Conservation (phyloP, 768 basidiomycete species). For the Rhodotorula babjevae region DNA sequence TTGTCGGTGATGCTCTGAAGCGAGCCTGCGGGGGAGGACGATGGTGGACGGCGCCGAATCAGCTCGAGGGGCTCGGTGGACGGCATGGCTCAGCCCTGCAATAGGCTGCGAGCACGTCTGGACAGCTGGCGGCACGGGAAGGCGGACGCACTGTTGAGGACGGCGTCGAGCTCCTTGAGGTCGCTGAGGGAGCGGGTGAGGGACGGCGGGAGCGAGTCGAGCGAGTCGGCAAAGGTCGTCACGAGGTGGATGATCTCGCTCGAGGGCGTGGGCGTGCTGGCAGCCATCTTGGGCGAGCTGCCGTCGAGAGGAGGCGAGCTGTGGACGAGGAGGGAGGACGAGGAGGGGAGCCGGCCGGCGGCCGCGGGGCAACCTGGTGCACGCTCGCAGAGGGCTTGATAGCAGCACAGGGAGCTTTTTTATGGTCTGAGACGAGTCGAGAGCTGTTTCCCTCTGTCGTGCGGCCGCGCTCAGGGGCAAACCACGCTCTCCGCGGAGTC, state of each 20-base stretch:
- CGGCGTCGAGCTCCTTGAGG: conserved; percentile 96
- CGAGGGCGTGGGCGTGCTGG: conserved; percentile 26
- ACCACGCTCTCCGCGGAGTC: too few relatives aligned
- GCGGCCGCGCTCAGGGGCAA: too few relatives aligned
- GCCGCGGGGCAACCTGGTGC: not conserved
- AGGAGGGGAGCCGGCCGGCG: not conserved
- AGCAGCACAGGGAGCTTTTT: too few relatives aligned
- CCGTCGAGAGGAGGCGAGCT: not conserved
- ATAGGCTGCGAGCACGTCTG: too few relatives aligned
- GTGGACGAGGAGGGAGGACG: not conserved
- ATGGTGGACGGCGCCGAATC: not conserved
- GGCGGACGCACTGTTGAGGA: conserved; percentile 55
- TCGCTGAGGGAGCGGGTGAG: conserved; percentile 92
- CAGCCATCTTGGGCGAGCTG: not conserved
- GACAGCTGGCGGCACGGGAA: too few relatives aligned
- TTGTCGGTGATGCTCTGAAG: conserved; percentile 74
- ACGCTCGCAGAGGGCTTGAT: too few relatives aligned
- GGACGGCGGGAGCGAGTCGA: conserved; percentile 88
- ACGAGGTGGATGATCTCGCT: conserved; percentile 37
- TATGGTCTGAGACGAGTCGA: too few relatives aligned
- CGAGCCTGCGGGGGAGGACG: conserved; percentile 55
- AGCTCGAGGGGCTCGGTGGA: not conserved
- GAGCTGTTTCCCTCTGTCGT: too few relatives aligned
- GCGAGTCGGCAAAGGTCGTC: conserved; percentile 75
- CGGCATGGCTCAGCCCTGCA: too few relatives aligned